phyloP scores from a whole-genome alignment of 495 filamentous ascomycete species.

The Cetradonia linearis region DNA sequence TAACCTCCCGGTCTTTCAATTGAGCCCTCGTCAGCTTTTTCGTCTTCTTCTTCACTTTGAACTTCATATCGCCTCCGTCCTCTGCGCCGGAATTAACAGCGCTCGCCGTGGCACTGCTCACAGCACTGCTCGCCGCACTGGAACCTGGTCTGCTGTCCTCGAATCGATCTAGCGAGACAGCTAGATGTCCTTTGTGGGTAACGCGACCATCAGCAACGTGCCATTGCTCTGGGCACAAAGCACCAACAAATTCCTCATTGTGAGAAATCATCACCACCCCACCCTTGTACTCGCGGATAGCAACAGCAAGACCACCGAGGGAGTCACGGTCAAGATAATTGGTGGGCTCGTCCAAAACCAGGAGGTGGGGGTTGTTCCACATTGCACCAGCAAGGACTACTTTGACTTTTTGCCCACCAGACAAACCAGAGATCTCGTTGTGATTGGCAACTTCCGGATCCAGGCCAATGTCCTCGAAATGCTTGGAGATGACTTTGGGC shows the following conservation, averaged over 20 bases:
- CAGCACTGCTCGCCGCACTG: slow-evolving; percentile 50
- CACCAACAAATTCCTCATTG: slow-evolving; percentile 96
- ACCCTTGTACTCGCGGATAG: slow-evolving; percentile 94
- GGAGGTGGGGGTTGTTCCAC: slow-evolving; percentile 98
- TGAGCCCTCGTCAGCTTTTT: slow-evolving; percentile 98
- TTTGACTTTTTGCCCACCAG: slow-evolving; percentile 99
- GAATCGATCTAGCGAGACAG: slow-evolving; percentile 69
- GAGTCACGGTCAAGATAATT: slow-evolving; percentile 99
- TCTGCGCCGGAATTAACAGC: slow-evolving; percentile 81
- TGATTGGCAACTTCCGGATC: slow-evolving; percentile 98
- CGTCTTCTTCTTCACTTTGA: slow-evolving; percentile 84
- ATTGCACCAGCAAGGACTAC: slow-evolving; percentile 95
- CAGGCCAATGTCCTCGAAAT: slow-evolving; percentile 93
- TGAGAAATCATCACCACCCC: slow-evolving; percentile 99
- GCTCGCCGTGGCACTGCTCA: slow-evolving; percentile 48
- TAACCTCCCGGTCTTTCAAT: slow-evolving; percentile 81
- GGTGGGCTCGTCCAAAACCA: slow-evolving; percentile 96
- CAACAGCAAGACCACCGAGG: slow-evolving; percentile 86
- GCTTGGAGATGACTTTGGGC: slow-evolving; percentile 88
- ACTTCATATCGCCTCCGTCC: slow-evolving; percentile 72
- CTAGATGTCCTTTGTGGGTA: slow-evolving; percentile 65
- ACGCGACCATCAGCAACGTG: slow-evolving; percentile 82
- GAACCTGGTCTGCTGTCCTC: slow-evolving; percentile 66
- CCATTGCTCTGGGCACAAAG: slow-evolving; percentile 89
- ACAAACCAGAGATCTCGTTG: slow-evolving; percentile 94